Evolutionary conservation across 371 early-diverging fungal genomes (phyloP), one percentile per base, ranked within the genome.

Genomic region (Amoeboaphelidium protococcarum): DNA sequence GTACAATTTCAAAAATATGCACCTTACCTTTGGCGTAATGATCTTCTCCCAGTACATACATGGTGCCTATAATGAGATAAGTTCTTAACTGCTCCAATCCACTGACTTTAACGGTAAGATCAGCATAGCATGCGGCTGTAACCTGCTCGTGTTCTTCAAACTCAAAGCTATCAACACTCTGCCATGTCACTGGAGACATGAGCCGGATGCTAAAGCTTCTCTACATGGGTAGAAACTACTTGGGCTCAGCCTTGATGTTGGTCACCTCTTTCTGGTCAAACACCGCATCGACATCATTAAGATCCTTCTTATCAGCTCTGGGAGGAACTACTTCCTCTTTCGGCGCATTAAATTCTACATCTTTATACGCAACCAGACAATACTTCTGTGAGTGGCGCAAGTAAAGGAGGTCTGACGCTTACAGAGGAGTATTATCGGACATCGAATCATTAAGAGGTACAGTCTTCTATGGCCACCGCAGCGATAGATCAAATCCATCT

Each of bases 101-200:
- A 1, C 85, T 82, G 54, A 89, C 83, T 52, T 80, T 79, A 16
- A 81, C 79, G 48, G 85, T 82, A 20, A 98, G 66, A 19, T 67
- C 67, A n/a, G 86, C 75, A 47, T 76, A 69, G 46, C 77, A 70
- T 45, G 88, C 63, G 19, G 71, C 71, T 20, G 80, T 64, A 10
- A 86, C 77, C 46, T 82, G 80, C 58, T 97, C 97, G 60, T 83
- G 75, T 47, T 73, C 78, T 23, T 74, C 74, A 53, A 96, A 69
- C 23, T 66, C 65, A 48, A 72, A 68, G 37, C 47, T 49, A n/a
- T 94, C 94, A 1, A 91, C 80, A 2, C 78, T 81, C 52, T 92
- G 87, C 86, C 87, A 96, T 2, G 90, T 88, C 2, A 82, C 74
- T 0, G 94, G 90, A 1, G 91, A 86, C 3, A 91, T 67, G 50